Conservation (phyloP, 495 filamentous ascomycete species). For the Aspergillus baeticus region DNA sequence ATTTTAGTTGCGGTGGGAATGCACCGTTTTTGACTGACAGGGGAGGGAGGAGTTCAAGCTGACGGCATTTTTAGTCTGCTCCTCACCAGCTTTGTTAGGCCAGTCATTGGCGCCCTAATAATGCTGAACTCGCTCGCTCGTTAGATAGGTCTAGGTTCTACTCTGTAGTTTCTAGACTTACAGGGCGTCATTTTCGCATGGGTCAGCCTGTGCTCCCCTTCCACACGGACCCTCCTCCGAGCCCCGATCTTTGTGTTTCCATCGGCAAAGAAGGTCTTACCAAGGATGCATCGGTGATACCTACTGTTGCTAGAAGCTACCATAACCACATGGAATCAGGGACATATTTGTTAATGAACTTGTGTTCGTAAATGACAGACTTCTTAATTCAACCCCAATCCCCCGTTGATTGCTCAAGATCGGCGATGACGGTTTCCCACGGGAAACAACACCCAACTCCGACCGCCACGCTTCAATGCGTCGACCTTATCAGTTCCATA, state of each 20-base stretch:
- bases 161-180: slow-evolving; percentile 4
- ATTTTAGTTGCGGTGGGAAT: background rate
- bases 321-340: background rate
- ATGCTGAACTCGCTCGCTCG: background rate
- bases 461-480: background rate
- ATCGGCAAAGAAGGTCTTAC: background rate
- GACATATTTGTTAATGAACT: slow-evolving; percentile 1
- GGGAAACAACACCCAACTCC: background rate
- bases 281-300: background rate
- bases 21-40: background rate
- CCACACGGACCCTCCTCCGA: background rate
- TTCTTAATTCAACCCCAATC: background rate
- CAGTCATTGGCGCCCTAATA: slow-evolving; percentile 1
- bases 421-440: background rate
- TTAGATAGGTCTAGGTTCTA: slow-evolving; percentile 7
- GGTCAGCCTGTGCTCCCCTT: no score
- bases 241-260: background rate
- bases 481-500: background rate
- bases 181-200: background rate
- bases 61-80: background rate
- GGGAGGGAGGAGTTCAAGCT: background rate
- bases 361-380: slow-evolving; percentile 1
- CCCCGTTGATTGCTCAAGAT: background rate
- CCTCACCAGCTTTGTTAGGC: background rate
- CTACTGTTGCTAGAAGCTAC: background rate